A percentile compares a stretch with the other conserved stretches of the same genome.
Evolutionary conservation across 371 early-diverging fungal species (phyloP).

Genomic region (Sporodiniella umbellata): DNA sequence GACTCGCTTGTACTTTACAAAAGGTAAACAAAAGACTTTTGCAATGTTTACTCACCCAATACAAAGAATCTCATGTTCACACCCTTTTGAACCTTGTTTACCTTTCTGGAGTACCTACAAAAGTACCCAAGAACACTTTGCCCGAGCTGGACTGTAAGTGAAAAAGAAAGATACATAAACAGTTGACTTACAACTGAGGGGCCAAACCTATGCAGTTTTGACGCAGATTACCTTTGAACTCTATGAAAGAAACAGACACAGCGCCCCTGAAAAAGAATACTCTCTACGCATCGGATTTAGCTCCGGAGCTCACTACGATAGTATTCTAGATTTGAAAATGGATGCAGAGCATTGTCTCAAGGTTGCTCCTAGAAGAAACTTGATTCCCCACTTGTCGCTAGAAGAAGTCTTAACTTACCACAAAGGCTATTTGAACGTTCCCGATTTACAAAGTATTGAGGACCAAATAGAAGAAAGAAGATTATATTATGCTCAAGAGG

Average conservation of each 20-base stretch:
- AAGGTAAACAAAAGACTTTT: slow-evolving; percentile 42
- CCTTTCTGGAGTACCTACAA: slow-evolving; percentile 79
- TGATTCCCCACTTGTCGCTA: slow-evolving; percentile 42
- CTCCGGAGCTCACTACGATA: slow-evolving; percentile 88
- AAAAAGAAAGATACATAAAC: neutral
- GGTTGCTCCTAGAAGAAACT: slow-evolving; percentile 68
- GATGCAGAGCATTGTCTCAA: slow-evolving; percentile 86
- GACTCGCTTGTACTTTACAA: slow-evolving; percentile 94
- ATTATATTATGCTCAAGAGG: slow-evolving; percentile 48
- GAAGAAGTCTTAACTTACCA: slow-evolving; percentile 44
- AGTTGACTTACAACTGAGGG: too few relatives aligned
- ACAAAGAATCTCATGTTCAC: slow-evolving; percentile 85
- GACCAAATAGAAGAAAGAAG: slow-evolving; percentile 46
- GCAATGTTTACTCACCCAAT: neutral
- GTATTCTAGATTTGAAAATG: slow-evolving; percentile 85
- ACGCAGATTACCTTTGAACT: slow-evolving; percentile 97
- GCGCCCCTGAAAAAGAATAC: slow-evolving; percentile 60
- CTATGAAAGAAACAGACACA: slow-evolving; percentile 79
- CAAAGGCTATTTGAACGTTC: slow-evolving; percentile 40
- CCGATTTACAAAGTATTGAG: slow-evolving; percentile 42
- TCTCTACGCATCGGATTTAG: slow-evolving; percentile 90
- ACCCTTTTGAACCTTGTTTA: slow-evolving; percentile 89
- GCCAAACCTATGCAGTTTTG: too few relatives aligned
- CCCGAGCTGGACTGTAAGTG: slow-evolving; percentile 92
- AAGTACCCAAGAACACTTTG: slow-evolving; percentile 60